These are phyloP conservation scores for Phlebopus sp. DNA, from an alignment of 1,284 basidiomycete species.

Conservation along the genomic window DNA sequence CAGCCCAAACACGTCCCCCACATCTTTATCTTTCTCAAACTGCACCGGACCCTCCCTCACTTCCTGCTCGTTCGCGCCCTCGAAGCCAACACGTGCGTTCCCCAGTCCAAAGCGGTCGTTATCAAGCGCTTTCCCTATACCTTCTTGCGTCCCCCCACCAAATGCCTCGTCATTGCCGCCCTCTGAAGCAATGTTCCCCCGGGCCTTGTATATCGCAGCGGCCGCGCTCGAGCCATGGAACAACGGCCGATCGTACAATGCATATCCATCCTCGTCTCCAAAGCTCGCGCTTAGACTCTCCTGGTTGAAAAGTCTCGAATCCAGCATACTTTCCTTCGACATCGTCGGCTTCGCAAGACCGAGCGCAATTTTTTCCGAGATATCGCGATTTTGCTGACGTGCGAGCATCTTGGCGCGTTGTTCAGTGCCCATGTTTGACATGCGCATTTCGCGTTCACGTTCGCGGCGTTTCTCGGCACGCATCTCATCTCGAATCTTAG, in stretches of 20 bases:
- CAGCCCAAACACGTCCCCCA: constrained; percentile 95
- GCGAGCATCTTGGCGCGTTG: constrained; percentile 94
- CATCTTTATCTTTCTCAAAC: constrained; percentile 99
- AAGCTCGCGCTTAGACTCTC: constrained; percentile 82
- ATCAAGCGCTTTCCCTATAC: constrained; percentile 83
- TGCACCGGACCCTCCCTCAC: constrained; percentile 93
- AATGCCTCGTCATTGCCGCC: constrained; percentile 85
- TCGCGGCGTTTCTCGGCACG: constrained; percentile 90
- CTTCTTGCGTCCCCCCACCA: constrained; percentile 93
- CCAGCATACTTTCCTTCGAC: constrained; percentile 95
- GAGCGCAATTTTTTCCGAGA: constrained; percentile 98
- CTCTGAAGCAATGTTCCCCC: constrained; percentile 69
- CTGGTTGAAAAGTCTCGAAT: constrained; percentile 96
- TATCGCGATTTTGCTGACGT: constrained; percentile 95
- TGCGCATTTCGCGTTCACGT: constrained; percentile 95
- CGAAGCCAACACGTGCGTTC: constrained; percentile 83
- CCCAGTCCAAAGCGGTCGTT: constrained; percentile 96
- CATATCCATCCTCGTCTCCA: constrained; percentile 92
- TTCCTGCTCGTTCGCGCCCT: constrained; percentile 82
- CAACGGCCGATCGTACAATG: constrained; percentile 91
- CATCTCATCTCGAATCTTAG: constrained; percentile 85
- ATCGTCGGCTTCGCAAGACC: constrained; percentile 95
- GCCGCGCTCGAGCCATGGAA: constrained; percentile 96
- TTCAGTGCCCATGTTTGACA: constrained; percentile 99
- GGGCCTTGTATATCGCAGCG: constrained; percentile 95